phyloP scores from a whole-genome alignment of 768 basidiomycete genomes.

The Auricularia heimuer region DNA sequence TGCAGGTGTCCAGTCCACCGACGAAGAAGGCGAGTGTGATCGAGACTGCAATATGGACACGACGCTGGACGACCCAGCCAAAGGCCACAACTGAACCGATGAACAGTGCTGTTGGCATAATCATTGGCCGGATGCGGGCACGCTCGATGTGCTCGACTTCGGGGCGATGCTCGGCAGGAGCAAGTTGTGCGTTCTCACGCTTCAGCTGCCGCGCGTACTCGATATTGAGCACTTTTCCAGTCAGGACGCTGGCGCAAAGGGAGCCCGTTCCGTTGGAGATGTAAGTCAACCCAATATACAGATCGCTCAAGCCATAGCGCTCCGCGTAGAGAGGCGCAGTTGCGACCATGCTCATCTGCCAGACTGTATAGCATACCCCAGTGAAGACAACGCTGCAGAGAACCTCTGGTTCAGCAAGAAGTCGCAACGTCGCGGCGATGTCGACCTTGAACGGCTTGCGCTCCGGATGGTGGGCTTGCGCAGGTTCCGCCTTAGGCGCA shows the following conservation, averaged over 20 bases:
- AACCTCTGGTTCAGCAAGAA: background rate
- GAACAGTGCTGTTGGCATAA: too few relatives aligned
- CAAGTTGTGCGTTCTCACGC: background rate
- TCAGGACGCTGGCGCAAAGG: background rate
- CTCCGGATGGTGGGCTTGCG: too few relatives aligned
- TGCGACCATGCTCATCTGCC: slow-evolving; percentile 1
- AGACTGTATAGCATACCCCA: background rate
- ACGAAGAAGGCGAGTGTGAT: too few relatives aligned
- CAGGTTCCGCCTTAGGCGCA: too few relatives aligned
- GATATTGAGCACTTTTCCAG: background rate
- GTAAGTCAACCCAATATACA: background rate
- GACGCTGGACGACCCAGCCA: too few relatives aligned
- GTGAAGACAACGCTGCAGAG: background rate
- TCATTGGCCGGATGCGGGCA: too few relatives aligned
- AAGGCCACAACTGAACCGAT: too few relatives aligned
- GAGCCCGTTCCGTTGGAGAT: background rate
- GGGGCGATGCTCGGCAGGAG: background rate
- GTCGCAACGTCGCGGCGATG: background rate
- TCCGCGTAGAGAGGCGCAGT: background rate
- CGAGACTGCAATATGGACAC: background rate
- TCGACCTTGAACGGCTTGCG: too few relatives aligned
- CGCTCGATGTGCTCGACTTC: too few relatives aligned
- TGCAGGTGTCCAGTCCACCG: too few relatives aligned
- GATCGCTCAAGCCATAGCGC: background rate
- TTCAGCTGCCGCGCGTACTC: background rate